Base-by-base conservation (phyloP, 2,329 filamentous ascomycete genomes). In the Fusarium globosum region DNA sequence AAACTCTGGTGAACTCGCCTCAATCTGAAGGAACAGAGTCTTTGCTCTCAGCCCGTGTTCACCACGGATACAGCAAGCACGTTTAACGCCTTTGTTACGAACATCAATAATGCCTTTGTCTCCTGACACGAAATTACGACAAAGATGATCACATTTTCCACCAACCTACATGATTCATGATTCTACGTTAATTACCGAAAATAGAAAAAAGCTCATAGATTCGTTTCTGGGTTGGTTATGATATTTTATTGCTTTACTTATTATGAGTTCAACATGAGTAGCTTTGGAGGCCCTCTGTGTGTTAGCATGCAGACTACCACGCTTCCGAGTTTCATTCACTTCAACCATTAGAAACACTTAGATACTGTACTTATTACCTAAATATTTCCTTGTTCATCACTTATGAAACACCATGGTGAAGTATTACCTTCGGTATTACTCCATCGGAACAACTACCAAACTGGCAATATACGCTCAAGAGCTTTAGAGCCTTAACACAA, bases 11-110 rank as follows among this genome's bases (percentile, higher is more conserved):
- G 18, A 56, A 49, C 20, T 63, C 70, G 1, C 35, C 49, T 38
- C 53, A 18, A 15, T 36, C 48, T 30, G 68, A 74, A 7, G 51
- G 65, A 18, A 65, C 71, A 21, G 59, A 73, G n/a, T 67, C 49
- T 52, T 21, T 48, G 26, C 56, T 72, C 35, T 60, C 62, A 9
- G 53, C 61, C 7, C 61, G 62, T 45, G 41, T 69, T 43, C 61
- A 75, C 38, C 66, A 73, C 18, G 51, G 65, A n/a, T 77, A 70
- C 36, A 64, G 61, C 57, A 61, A 53, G 20, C 42, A 51, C n/a
- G 52, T 46, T 18, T 71, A 45, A 61, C 39, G 49, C 59, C 53
- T 62, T 62, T 53, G 52, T 68, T 33, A 46, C 15, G 43, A 67
- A 52, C 43, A 61, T 28, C 15, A 10, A 59, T 41, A 67, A 55